A percentile compares a stretch with the other conserved stretches of the same genome.
Evolutionary conservation across 768 basidiomycete genomes (phyloP).

Genomic region (Mycena pura): DNA sequence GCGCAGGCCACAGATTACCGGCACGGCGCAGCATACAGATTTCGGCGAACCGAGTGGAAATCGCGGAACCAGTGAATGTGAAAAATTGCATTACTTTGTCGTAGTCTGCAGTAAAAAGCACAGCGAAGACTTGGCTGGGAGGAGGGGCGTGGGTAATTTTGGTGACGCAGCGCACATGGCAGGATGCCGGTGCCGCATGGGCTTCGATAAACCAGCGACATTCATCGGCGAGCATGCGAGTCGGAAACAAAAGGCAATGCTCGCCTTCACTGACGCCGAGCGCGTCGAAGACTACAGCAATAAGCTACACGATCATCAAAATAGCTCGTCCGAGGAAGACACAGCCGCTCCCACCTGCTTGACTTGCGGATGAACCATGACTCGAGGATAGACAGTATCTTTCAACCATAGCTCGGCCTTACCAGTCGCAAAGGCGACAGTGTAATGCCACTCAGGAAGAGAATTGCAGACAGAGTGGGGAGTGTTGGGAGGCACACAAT

Average conservation of each 20-base stretch:
- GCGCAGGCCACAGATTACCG: slow-evolving; percentile 50
- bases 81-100: slow-evolving; percentile 42
- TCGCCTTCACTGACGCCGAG: neutral
- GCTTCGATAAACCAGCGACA: slow-evolving; percentile 8
- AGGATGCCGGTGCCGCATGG: slow-evolving; percentile 7
- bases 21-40: slow-evolving; percentile 48
- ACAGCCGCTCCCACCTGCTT: neutral
- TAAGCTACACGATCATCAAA: neutral
- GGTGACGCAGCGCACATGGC: slow-evolving; percentile 9
- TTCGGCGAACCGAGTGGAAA: slow-evolving; percentile 55
- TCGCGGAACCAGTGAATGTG: slow-evolving; percentile 59
- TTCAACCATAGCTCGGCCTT: neutral
- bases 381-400: slow-evolving; percentile 19
- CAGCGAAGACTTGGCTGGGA: slow-evolving; percentile 15
- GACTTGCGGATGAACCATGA: slow-evolving; percentile 4
- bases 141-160: slow-evolving; percentile 9
- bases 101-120: slow-evolving; percentile 5
- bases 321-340: neutral
- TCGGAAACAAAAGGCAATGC: slow-evolving; percentile 19
- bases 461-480: slow-evolving; percentile 14
- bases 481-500: slow-evolving; percentile 9
- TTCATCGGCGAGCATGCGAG: slow-evolving; percentile 15
- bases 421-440: neutral
- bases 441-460: slow-evolving; percentile 17
- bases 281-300: neutral